Base-by-base conservation (phyloP, 169 alveolate species). In the Condylostoma magnum region DNA sequence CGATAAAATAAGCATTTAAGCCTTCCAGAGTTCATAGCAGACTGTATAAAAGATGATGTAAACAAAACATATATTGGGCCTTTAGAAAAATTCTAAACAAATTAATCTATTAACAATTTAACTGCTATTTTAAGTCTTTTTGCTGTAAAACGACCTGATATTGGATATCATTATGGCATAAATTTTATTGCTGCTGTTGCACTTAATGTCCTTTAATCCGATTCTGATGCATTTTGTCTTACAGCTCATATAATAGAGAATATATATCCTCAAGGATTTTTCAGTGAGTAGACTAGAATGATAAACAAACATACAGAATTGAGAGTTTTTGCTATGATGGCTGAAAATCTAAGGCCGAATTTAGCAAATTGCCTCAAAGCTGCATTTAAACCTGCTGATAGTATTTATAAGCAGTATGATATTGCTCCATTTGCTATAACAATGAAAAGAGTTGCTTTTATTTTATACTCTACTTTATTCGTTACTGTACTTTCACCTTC, bases 91-190 rank as follows among this genome's bases (percentile, higher is more conserved):
- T 53, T 4, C n/a, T 20, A 57, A 2, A 20, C 53, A 5, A 27
- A 28, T 28, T 47, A 57, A n/a, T 15, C 18, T 18, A 15, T n/a
- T 31, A 22, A 22, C 20, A 63, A 63, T 4, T 22, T 79, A 6
- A 37, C 54, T 28, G 67, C 69, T 48, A 41, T 79, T n/a, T 56
- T 79, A 79, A 55, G 65, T 18, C 53, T 74, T 0, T 55, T 73
- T 41, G 74, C 72, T 6, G 66, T 66, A 38, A 72, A 56, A n/a
- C 50, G 78, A 41, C 82, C 82, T 0, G 79, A 79, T 37, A 72
- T 79, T 20, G 78, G 81, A 2, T 79, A 73, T 66, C 52, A 75
- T 41, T 65, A 60, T 55, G 86, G 82, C 53, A 72, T 79, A 78
- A 70, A 67, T 56, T 70, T 60, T 66, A 70, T 79, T 33, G 79